Conservation (phyloP, 768 basidiomycete species). For the Psilocybe cubensis region DNA sequence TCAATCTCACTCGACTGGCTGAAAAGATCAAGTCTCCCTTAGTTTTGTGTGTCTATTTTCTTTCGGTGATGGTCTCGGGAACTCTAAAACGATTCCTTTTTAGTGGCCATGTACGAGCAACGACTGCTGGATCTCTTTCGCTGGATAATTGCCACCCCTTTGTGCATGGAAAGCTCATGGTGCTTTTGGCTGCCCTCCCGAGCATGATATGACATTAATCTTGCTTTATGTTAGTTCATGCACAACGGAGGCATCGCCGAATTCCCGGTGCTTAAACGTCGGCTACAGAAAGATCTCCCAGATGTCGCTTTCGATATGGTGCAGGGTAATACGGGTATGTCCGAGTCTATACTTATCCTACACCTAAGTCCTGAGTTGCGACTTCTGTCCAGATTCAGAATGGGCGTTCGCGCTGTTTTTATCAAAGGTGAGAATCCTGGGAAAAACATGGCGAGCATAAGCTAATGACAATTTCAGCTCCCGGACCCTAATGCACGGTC, state of each 20-base stretch:
- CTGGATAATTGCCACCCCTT: conserved; percentile 97
- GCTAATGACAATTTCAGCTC: conserved; percentile 49
- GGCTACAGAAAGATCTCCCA: conserved; percentile 71
- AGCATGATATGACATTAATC: neutral
- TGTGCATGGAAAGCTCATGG: conserved; percentile 90
- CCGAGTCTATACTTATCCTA: neutral
- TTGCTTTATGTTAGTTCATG: conserved; percentile 72
- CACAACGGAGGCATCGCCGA: conserved; percentile 95
- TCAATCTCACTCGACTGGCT: conserved; percentile 89
- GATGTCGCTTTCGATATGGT: conserved; percentile 89
- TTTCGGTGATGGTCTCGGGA: neutral
- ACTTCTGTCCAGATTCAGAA: conserved; percentile 73
- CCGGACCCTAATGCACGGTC: conserved; percentile 76
- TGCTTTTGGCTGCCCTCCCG: conserved; percentile 32
- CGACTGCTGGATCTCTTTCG: conserved; percentile 90
- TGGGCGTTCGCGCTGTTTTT: conserved; percentile 95
- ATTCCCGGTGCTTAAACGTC: conserved; percentile 80
- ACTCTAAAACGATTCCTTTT: neutral
- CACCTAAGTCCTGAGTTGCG: neutral
- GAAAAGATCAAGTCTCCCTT: conserved; percentile 97
- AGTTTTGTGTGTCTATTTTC: conserved; percentile 65
- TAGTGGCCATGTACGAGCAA: conserved; percentile 91
- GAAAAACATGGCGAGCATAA: neutral
- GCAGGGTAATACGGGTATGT: conserved; percentile 87
- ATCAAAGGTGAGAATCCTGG: conserved; percentile 59